These are phyloP conservation scores for Boletus fagicola DNA, from an alignment of 768 basidiomycete genomes.

Conservation along the genomic window DNA sequence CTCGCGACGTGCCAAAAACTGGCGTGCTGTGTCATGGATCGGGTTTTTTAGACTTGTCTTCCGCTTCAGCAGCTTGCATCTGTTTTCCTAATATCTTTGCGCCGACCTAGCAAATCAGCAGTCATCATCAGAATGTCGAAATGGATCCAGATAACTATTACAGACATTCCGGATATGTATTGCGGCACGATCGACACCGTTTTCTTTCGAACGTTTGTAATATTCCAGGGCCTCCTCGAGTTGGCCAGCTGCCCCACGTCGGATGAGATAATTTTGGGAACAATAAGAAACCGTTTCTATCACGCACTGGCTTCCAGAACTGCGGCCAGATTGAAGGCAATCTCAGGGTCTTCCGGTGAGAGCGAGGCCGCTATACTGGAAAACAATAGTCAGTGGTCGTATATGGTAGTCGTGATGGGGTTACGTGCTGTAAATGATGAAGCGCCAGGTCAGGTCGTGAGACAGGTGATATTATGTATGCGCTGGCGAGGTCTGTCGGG, in stretches of 20 bases:
- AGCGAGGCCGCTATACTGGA: constrained; percentile 77
- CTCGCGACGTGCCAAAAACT: constrained; percentile 3
- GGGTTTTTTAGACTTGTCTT: constrained; percentile 33
- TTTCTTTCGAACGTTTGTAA: constrained; percentile 76
- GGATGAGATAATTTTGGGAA: constrained; percentile 34
- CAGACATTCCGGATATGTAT: constrained; percentile 81
- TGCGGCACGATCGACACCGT: constrained; percentile 78
- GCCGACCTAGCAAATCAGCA: constrained; percentile 54
- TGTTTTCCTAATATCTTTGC: constrained; percentile 73
- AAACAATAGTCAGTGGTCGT: constrained; percentile 33
- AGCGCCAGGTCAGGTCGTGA: constrained; percentile 83
- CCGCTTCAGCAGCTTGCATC: constrained; percentile 38
- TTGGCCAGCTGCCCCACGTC: constrained; percentile 55
- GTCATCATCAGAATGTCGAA: constrained; percentile 14
- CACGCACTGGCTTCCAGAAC: constrained; percentile 84
- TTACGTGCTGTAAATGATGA: constrained; percentile 72
- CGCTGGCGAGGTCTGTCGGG: constrained; percentile 75
- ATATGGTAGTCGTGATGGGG: constrained; percentile 29
- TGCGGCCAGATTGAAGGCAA: constrained; percentile 88
- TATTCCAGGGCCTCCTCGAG: constrained; percentile 78
- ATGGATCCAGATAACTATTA: constrained; percentile 20
- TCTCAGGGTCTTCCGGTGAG: constrained; percentile 86
- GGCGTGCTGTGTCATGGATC: constrained; percentile 24
- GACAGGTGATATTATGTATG: constrained; percentile 79
- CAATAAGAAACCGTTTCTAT: constrained; percentile 32